phyloP scores from a whole-genome alignment of 2,329 filamentous ascomycete species.

The Calycina herbarum region DNA sequence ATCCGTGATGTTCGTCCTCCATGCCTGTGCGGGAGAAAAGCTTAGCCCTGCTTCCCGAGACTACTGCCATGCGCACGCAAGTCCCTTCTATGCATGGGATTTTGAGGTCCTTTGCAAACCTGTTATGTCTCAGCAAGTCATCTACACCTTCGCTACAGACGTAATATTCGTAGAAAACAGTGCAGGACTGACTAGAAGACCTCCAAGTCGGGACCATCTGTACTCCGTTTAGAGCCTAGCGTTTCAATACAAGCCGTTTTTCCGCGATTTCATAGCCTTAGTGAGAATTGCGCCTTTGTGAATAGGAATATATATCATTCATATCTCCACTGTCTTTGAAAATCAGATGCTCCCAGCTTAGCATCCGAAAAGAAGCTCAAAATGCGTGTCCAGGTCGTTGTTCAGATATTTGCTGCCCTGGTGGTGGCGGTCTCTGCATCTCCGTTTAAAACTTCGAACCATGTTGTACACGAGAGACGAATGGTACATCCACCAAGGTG shows the following conservation, averaged over 20 bases:
- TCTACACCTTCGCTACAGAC: neutral
- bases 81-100: neutral
- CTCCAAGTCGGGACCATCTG: neutral
- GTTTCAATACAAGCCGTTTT: neutral
- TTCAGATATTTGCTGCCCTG: slow-evolving; percentile 32
- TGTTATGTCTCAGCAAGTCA: neutral
- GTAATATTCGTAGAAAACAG: neutral
- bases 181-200: neutral
- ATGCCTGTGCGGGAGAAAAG: neutral
- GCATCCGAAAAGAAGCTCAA: slow-evolving; percentile 26
- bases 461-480: slow-evolving; percentile 34
- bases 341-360: slow-evolving; percentile 29
- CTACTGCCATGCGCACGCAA: neutral
- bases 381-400: slow-evolving; percentile 28
- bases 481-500: slow-evolving; percentile 24
- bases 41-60: neutral
- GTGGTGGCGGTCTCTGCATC: slow-evolving; percentile 31
- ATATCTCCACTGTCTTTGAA: slow-evolving; percentile 2
- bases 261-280: neutral
- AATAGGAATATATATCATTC: slow-evolving; percentile 21
- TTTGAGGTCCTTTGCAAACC: neutral
- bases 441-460: slow-evolving; percentile 25
- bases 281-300: neutral
- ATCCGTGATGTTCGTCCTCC: neutral
- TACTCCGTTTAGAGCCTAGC: neutral